Evolutionary conservation across 2,329 filamentous ascomycete genomes (phyloP).

Genomic region (Colletotrichum gloeosporioides): DNA sequence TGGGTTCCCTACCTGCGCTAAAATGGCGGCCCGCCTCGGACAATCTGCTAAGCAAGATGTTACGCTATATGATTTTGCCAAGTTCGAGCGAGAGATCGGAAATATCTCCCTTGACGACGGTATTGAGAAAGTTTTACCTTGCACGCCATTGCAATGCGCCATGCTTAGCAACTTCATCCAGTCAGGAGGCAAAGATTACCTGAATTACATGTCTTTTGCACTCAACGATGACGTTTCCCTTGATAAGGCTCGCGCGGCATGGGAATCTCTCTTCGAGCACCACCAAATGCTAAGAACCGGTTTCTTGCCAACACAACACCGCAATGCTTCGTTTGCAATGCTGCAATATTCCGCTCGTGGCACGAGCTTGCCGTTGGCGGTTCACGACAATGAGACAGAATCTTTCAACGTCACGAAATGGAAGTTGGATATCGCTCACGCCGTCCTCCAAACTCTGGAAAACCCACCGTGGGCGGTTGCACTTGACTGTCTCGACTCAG

Average conservation of each 20-base stretch:
- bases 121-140: conserved; percentile 72
- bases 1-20: conserved; percentile 57
- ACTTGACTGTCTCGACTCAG: conserved; percentile 40
- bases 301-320: conserved; percentile 68
- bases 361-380: conserved; percentile 23
- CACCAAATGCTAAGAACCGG: conserved; percentile 81
- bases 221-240: conserved; percentile 47
- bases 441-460: conserved; percentile 50
- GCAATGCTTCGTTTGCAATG: conserved; percentile 74
- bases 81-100: conserved; percentile 40
- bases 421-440: conserved; percentile 34
- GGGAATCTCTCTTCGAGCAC: conserved; percentile 55
- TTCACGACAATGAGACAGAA: conserved; percentile 1
- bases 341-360: conserved; percentile 55
- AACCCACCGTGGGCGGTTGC: conserved; percentile 68
- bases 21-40: conserved; percentile 33
- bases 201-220: conserved; percentile 72
- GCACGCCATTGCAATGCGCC: conserved; percentile 79
- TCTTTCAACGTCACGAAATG: conserved; percentile 40
- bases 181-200: conserved; percentile 72
- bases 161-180: conserved; percentile 79
- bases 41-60: not conserved
- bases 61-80: conserved; percentile 41
- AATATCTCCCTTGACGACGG: conserved; percentile 23
- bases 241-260: conserved; percentile 58